Conservation (phyloP, 495 filamentous ascomycete species). For the Pseudevernia furfuracea region DNA sequence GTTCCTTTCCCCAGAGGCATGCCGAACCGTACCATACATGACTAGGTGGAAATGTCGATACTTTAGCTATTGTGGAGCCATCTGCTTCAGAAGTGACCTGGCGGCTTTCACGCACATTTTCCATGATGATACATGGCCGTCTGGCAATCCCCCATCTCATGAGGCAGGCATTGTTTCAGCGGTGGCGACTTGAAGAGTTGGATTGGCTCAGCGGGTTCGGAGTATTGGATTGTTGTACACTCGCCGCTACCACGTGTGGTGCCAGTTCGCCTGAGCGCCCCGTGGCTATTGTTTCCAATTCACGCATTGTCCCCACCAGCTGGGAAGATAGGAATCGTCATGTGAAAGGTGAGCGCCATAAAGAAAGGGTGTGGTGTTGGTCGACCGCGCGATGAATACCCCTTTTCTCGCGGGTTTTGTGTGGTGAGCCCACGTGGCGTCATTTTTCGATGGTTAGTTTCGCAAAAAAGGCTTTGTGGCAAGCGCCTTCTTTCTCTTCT, state of each 20-base stretch:
- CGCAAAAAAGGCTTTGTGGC: background rate
- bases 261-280: background rate
- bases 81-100: background rate
- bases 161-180: background rate
- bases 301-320: background rate
- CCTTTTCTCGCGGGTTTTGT: background rate
- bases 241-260: background rate
- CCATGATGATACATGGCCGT: background rate
- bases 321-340: background rate
- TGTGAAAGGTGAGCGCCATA: background rate
- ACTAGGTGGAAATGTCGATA: background rate
- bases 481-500: background rate
- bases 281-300: background rate
- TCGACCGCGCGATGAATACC: no score
- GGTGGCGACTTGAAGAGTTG: background rate
- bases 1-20: background rate
- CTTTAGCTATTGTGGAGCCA: background rate
- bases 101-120: background rate
- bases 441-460: no score
- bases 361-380: background rate
- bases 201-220: background rate
- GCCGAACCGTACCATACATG: background rate
- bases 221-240: background rate
- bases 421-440: background rate
- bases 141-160: background rate